Evolutionary conservation across 2,329 filamentous ascomycete genomes (phyloP), one percentile per base, ranked within the genome.

Genomic region (Sarocladium kiliense): DNA sequence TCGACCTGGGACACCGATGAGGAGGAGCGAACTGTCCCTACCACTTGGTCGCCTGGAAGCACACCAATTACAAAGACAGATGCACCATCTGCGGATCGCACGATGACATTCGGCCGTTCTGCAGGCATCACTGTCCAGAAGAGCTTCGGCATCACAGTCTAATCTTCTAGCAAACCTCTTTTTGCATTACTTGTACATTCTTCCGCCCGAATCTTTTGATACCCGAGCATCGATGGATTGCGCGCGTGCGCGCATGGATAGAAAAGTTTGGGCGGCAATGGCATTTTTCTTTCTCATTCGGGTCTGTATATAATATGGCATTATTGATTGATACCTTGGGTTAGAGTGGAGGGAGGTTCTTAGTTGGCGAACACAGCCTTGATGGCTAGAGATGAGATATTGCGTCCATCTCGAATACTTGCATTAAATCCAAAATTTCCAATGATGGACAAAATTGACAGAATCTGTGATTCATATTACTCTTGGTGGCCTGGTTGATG

Each of bases 21-120:
- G 36, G 74, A 69, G 54, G 67, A 75, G 55, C 71, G 70, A 55
- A 79, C 73, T 5, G 60, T 74, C 44, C 73, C 74, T n/a, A 78
- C 77, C 2, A 76, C 71, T 12, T 76, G 76, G 66, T 80, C 78
- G 19, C 74, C 77, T 7, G 72, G 73, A 54, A 78, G 75, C 63
- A 74, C 70, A 9, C 67, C 75, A 14, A 71, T 68, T 27, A 63
- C 68, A 32, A 68, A 67, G 57, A 66, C 67, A 57, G 71, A 73
- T 11, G 74, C 70, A 56, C 66, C 70, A 49, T 69, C 71, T 51
- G 65, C 73, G 53, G 71, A 73, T 57, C 69, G 66, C 27, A 61
- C 57, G 14, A 60, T 61, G 18, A 69, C 65, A 2, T 67, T 69
- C 62, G 68, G 67, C 6, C 26, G 27, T 21, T 27, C 10, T 11